phyloP scores from a whole-genome alignment of 2,329 filamentous ascomycete species.

The Fusarium proliferatum region DNA sequence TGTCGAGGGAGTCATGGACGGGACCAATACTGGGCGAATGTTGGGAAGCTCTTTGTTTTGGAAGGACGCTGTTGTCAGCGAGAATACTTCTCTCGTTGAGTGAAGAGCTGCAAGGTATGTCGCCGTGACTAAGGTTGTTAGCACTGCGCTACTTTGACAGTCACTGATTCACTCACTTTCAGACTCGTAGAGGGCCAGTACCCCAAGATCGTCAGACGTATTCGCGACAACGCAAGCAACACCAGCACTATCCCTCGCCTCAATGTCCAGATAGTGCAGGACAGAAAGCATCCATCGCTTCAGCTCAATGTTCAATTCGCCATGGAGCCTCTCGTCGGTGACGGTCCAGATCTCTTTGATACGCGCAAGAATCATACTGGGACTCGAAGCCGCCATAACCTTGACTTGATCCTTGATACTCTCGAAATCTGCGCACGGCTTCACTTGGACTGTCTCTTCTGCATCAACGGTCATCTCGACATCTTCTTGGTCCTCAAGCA shows the following conservation, averaged over 20 bases:
- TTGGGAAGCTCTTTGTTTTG: slow-evolving; percentile 53
- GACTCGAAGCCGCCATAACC: slow-evolving; percentile 38
- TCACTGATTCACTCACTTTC: slow-evolving; percentile 51
- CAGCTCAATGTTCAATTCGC: slow-evolving; percentile 61
- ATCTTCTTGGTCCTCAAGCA: neutral
- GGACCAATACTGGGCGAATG: slow-evolving; percentile 53
- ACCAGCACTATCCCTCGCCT: slow-evolving; percentile 28
- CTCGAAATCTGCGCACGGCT: neutral
- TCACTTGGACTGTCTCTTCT: neutral
- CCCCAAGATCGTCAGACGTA: slow-evolving; percentile 39
- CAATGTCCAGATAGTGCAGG: slow-evolving; percentile 60
- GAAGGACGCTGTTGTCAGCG: slow-evolving; percentile 58
- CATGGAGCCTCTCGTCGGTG: slow-evolving; percentile 16
- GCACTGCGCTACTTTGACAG: accelerated
- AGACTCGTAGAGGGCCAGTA: slow-evolving; percentile 64
- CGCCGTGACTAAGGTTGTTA: slow-evolving; percentile 54
- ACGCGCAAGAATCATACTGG: slow-evolving; percentile 61
- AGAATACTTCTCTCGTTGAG: slow-evolving; percentile 54
- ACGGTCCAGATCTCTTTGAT: slow-evolving; percentile 55
- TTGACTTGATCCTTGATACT: slow-evolving; percentile 28
- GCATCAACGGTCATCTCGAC: neutral
- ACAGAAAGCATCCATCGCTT: slow-evolving; percentile 71
- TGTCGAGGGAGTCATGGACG: slow-evolving; percentile 50
- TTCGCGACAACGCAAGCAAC: neutral
- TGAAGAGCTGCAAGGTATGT: slow-evolving; percentile 62